Base-by-base conservation (phyloP, 805 yeast species). In the Lipomyces lipofer region DNA sequence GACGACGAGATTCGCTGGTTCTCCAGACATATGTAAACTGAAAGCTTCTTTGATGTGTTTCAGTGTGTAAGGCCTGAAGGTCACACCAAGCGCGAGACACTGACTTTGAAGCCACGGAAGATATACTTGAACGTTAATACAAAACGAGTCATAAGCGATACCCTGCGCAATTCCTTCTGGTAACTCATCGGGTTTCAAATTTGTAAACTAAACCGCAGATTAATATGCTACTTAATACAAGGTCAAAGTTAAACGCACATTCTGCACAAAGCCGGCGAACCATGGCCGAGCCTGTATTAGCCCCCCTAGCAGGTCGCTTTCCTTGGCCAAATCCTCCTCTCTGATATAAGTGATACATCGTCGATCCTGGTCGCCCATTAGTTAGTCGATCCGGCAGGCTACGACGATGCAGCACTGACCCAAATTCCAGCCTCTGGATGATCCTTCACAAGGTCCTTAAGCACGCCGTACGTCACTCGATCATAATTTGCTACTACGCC, bases 131-230 rank as follows among this genome's bases (percentile, higher is more conserved):
- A 84, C 81, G 2, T 86, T 75, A 35, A 85, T 76, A 15, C 85
- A 81, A 39, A 83, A 77, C 0, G 86, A 78, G 36, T 76, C 77
- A 63, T 70, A 69, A 3, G 64, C 65, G 47, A 84, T 75, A 10
- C 90, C 95, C 63, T 69, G 83, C 8, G 62, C 73, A 2, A 73
- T 80, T 1, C 85, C 86, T 8, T 62, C 63, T 3, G 85, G 85
- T 30, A 84, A 67, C 29, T 76, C 72, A 0, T 58, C 61, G 4
- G 60, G 36, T 8, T 73, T 66, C 17, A 84, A 30, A 36, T 8
- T 24, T n/a, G 49, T 40, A n/a, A n/a, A n/a, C n/a, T n/a, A n/a
- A n/a, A n/a, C n/a, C n/a, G n/a, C n/a, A n/a, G n/a, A n/a, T n/a
- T n/a, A n/a, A n/a, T n/a, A n/a, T n/a, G n/a, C n/a, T n/a, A n/a